Evolutionary conservation across 2,329 filamentous ascomycete genomes (phyloP), one percentile per base, ranked within the genome.

Genomic region (Reticulascus tulasneorum): DNA sequence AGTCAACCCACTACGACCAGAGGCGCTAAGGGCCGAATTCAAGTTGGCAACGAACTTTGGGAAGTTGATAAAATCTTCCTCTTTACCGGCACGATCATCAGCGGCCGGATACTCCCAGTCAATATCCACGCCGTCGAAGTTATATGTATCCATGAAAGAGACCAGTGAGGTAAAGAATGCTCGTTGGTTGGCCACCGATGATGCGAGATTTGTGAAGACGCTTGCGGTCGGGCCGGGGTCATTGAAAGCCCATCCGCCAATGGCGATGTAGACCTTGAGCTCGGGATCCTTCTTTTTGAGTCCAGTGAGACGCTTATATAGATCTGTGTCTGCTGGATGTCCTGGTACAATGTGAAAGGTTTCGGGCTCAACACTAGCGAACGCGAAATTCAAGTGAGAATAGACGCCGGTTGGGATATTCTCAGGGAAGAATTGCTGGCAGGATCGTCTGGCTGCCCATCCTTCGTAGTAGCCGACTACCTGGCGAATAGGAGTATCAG

Each of bases 121-220:
- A 12, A 73, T 44, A 33, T 73, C 66, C 4, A 69, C 51, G 3
- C 66, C 66, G 42, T 66, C 61, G 31, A 73, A 67, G 3, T 52
- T 52, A 44, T 67, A 69, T 9, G 50, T 58, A 2, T 46, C 21
- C 47, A 73, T 54, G 44, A 73, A 71, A 1, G 36, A 28, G 2
- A 60, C 40, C 0, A 69, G 41, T 1, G 54, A 59, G 2, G 49
- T 40, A 35, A 64, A 54, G 43, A 73, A 73, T 1, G 40, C 45
- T 0, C 40, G 26, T 13, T 56, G 53, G n/a, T 54, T 59, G 4
- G 40, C 33, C 9, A 50, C 17, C 3, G 45, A 48, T 15, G 41
- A 50, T 5, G 51, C 53, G 43, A 69, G 55, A 21, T 61, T 44
- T 3, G 48, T 48, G 47, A 62, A 65, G 12, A 28, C 20, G 7